phyloP scores from a whole-genome alignment of 306 rosid species.

The Sicyos baderoa region DNA sequence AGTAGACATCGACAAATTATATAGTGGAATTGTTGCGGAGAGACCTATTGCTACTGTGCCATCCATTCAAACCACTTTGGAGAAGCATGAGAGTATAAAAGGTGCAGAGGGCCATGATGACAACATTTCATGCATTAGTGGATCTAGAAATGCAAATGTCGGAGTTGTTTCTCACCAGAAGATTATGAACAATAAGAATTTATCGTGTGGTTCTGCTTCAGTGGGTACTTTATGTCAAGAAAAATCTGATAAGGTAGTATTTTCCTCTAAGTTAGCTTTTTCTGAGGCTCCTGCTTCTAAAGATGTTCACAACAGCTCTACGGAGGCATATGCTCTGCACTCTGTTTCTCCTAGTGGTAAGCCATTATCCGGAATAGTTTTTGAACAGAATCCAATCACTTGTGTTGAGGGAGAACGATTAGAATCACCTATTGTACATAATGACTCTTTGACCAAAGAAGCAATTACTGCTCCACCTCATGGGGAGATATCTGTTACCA shows the following conservation, averaged over 20 bases:
- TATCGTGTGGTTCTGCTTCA: constrained; percentile 44
- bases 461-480: constrained; percentile 23
- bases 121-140: constrained; percentile 50
- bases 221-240: constrained; percentile 38
- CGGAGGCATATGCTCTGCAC: constrained; percentile 27
- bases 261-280: constrained; percentile 29
- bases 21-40: constrained; percentile 21
- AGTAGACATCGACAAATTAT: constrained; percentile 19
- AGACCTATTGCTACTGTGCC: constrained; percentile 22
- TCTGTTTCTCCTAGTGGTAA: constrained; percentile 20
- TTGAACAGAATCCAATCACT: constrained; percentile 18
- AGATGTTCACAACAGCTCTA: constrained; percentile 31
- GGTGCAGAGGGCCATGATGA: constrained; percentile 51
- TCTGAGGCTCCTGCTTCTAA: constrained; percentile 37
- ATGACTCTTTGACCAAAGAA: constrained; percentile 25
- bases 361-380: constrained; percentile 9
- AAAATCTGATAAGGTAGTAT: constrained; percentile 34
- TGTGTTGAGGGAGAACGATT: constrained; percentile 26
- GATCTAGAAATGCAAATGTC: constrained; percentile 39
- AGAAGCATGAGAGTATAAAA: constrained; percentile 27
- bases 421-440: constrained; percentile 19
- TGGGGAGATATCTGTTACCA: constrained; percentile 31
- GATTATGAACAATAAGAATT: constrained; percentile 27
- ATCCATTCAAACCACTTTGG: constrained; percentile 20
- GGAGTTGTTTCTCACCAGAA: constrained; percentile 30